These are phyloP conservation scores for Silene vulgaris DNA, from an alignment of 179 eudicot species.

Conservation along the genomic window DNA sequence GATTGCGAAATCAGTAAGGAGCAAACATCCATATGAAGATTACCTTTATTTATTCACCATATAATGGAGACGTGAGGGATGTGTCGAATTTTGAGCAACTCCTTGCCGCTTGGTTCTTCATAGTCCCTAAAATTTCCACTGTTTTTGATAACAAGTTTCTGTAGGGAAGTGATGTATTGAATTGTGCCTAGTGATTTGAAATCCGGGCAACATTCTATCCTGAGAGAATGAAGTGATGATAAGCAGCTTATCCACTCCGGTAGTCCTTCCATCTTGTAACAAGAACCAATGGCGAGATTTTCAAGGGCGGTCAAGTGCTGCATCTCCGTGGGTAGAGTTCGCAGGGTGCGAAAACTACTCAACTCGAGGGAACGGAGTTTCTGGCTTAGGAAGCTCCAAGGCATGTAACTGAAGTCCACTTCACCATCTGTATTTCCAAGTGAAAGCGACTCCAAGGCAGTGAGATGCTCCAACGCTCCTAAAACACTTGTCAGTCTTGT, in stretches of 20 bases:
- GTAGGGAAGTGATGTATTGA: conserved; percentile 14
- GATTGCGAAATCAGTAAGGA: neutral
- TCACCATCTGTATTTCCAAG: neutral
- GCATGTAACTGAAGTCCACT: neutral
- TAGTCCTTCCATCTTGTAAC: neutral
- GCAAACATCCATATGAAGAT: conserved; percentile 3
- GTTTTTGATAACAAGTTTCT: neutral
- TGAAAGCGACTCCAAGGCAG: neutral
- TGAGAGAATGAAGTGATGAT: conserved; percentile 11
- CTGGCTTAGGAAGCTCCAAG: conserved; percentile 8
- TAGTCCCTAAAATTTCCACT: neutral
- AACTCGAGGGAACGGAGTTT: conserved; percentile 11
- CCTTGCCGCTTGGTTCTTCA: conserved; percentile 1
- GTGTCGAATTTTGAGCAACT: conserved; percentile 21
- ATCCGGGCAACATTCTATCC: neutral
- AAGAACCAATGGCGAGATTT: neutral
- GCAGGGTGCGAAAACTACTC: neutral
- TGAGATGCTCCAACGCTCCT: conserved; percentile 14
- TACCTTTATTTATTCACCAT: neutral
- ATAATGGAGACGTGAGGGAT: neutral
- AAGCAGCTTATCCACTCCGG: conserved; percentile 18
- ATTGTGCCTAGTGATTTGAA: conserved; percentile 13
- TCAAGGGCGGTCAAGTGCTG: conserved; percentile 15
- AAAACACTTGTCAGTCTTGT: neutral
- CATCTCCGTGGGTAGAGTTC: conserved; percentile 11